phyloP scores from a whole-genome alignment of 495 filamentous ascomycete genomes.

The Aspergillus panamensis region DNA sequence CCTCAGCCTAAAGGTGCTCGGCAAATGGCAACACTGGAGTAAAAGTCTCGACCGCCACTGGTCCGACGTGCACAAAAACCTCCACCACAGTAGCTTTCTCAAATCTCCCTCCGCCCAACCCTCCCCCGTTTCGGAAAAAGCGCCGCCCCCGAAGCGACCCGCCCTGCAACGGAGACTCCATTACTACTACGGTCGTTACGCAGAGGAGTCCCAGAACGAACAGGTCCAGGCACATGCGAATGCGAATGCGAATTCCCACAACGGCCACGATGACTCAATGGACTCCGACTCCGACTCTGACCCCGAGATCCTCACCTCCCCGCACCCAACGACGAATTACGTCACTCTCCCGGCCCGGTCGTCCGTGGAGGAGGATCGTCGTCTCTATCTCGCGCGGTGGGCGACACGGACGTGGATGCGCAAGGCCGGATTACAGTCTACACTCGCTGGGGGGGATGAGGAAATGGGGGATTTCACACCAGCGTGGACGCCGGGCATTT shows the following conservation, averaged over 20 bases:
- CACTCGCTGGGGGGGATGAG: conserved; percentile 38
- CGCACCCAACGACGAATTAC: conserved; percentile 37
- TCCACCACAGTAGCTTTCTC: conserved; percentile 44
- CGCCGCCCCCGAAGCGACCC: conserved; percentile 23
- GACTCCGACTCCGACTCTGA: conserved; percentile 47
- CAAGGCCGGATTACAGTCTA: conserved; percentile 53
- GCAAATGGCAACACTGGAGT: conserved; percentile 68
- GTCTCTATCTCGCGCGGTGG: conserved; percentile 51
- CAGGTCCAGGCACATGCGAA: conserved; percentile 6
- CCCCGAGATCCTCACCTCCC: conserved; percentile 39
- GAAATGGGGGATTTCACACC: conserved; percentile 52
- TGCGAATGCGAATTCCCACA: conserved; percentile 9
- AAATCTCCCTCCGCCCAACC: conserved; percentile 30
- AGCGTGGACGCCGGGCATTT: conserved; percentile 75
- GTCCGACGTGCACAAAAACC: conserved; percentile 52
- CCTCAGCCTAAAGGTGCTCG: conserved; percentile 72
- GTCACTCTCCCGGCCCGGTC: conserved; percentile 39
- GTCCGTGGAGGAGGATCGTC: conserved; percentile 38
- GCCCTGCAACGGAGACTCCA: conserved; percentile 25
- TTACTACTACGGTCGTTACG: conserved; percentile 46
- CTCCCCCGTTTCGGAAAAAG: conserved; percentile 32
- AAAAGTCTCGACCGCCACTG: conserved; percentile 58
- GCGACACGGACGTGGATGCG: conserved; percentile 73
- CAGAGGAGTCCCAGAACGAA: conserved; percentile 19
- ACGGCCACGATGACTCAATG: conserved; percentile 34